Percentiles rank a stretch among this genome's conserved stretches.
Conservation (phyloP, 2,329 filamentous ascomycete genomes). For the Nemania sp. region DNA sequence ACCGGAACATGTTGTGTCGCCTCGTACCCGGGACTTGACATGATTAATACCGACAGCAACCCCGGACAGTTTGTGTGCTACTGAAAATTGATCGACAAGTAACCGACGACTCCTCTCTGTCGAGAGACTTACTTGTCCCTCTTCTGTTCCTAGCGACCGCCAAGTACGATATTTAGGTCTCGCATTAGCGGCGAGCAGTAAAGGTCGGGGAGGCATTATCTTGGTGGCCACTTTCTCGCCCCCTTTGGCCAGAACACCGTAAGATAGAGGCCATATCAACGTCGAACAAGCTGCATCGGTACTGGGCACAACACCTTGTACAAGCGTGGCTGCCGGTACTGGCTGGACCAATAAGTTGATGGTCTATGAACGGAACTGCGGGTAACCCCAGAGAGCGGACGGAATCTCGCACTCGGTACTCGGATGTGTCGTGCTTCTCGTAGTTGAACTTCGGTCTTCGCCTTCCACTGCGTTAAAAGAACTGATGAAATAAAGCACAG, state of each 20-base stretch:
- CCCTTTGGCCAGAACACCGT: constrained; percentile 27
- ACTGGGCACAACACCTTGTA: too few relatives aligned
- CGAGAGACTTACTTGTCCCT: constrained; percentile 32
- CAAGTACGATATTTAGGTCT: constrained; percentile 33
- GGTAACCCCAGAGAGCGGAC: constrained; percentile 25
- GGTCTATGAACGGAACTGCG: constrained; percentile 8
- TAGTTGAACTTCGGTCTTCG: constrained; percentile 18
- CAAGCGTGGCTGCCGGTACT: too few relatives aligned
- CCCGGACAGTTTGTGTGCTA: too few relatives aligned
- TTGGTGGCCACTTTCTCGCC: constrained; percentile 30
- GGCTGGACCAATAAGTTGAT: constrained; percentile 1
- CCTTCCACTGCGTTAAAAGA: constrained; percentile 32
- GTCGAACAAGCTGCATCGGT: constrained; percentile 4
- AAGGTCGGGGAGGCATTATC: constrained; percentile 4
- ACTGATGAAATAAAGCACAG: constrained; percentile 30
- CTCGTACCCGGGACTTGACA: too few relatives aligned
- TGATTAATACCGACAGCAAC: too few relatives aligned
- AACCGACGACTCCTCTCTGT: constrained; percentile 32
- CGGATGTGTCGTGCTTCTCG: constrained; percentile 3
- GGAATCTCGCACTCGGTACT: constrained; percentile 12
- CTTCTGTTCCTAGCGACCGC: constrained; percentile 35
- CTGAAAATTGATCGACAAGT: too few relatives aligned
- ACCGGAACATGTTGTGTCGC: too few relatives aligned
- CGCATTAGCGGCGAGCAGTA: constrained; percentile 20
- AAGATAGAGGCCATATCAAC: background rate